Evolutionary conservation across 768 basidiomycete species (phyloP), one percentile per base, ranked within the genome.

Genomic region (Pilatotrama ljubarskyi): DNA sequence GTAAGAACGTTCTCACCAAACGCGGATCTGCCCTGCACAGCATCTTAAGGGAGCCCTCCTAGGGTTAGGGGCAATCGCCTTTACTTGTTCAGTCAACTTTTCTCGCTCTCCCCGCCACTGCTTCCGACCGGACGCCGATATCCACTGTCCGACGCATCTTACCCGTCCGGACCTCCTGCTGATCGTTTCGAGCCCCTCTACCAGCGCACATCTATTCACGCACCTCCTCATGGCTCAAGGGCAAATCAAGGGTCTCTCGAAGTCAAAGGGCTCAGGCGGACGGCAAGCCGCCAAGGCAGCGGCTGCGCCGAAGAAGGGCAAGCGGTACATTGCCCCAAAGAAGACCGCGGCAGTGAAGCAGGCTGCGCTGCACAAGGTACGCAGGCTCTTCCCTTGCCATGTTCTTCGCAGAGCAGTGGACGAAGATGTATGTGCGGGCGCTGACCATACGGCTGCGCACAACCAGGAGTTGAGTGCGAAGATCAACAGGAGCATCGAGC

Each of bases 401-500:
- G 29, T 32, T n/a, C n/a, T n/a, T n/a, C n/a, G n/a, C n/a, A n/a
- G n/a, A n/a, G n/a, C n/a, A n/a, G n/a, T n/a, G n/a, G n/a, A n/a
- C n/a, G n/a, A n/a, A n/a, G n/a, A n/a, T n/a, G n/a, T n/a, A n/a
- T n/a, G n/a, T n/a, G n/a, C n/a, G n/a, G n/a, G n/a, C n/a, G n/a
- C 46, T 41, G 18, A 48, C 24, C n/a, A 49, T 48, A 20, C 7
- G 35, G 17, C 46, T 37, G 25, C 17, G 17, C 69, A 32, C 29
- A 32, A 5, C 29, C 29, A 96, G 94, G 79, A 84, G 68, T 80
- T 97, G 64, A 89, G 89, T 59, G 89, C 93, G 51, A 95, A 94
- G 76, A 95, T 97, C 70, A 93, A 91, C 72, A 87, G 85, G 72
- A 91, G 90, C 20, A 95, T 98, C 67, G 95, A 98, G 72, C 81